Evolutionary conservation across 345 rosid genomes (phyloP).

Genomic region (Kernera saxatilis): DNA sequence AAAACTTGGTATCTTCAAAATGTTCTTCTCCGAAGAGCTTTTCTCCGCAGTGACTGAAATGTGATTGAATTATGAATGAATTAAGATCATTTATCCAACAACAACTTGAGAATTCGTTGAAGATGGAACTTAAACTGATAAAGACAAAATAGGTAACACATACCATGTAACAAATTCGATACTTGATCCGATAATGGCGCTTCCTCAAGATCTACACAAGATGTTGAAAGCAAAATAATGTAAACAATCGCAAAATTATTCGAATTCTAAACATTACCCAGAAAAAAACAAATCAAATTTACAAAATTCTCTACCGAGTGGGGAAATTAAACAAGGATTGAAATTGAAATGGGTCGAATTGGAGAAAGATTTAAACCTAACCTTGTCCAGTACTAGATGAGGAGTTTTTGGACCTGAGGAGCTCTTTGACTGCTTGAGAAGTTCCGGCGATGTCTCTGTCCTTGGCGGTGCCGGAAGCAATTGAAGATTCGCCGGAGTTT

Average conservation of each 20-base stretch:
- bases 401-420: neutral
- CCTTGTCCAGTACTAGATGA: neutral
- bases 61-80: neutral
- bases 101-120: neutral
- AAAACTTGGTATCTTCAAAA: constrained; percentile 42
- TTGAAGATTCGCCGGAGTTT: neutral
- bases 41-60: constrained; percentile 7
- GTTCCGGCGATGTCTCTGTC: constrained; percentile 25
- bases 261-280: neutral
- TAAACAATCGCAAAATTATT: neutral
- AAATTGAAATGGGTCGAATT: neutral
- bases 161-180: constrained; percentile 20
- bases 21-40: neutral
- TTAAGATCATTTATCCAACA: neutral
- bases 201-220: constrained; percentile 17
- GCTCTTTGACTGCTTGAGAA: constrained; percentile 23
- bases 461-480: neutral
- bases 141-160: neutral
- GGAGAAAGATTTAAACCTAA: neutral
- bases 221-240: neutral
- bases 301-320: neutral
- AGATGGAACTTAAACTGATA: neutral
- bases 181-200: constrained; percentile 3
- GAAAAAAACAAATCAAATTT: neutral
- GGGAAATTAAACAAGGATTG: neutral